Evolutionary conservation across 352 stramenopile genomes (phyloP).

Genomic region (Hyaloperonospora brassicae): DNA sequence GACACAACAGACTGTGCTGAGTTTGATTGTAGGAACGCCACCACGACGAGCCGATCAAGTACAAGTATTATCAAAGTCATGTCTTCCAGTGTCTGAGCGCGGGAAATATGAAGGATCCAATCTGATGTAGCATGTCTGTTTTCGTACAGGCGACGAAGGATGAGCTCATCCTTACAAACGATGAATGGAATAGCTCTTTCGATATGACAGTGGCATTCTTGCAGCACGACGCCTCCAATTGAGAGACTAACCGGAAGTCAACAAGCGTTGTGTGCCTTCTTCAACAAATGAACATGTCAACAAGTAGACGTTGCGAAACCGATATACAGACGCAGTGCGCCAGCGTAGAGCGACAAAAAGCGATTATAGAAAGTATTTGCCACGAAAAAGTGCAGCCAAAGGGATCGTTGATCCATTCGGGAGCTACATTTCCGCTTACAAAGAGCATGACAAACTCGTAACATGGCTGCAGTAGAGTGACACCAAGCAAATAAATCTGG

Average conservation of each 20-base stretch:
- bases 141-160: conserved; percentile 53
- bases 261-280: conserved; percentile 15
- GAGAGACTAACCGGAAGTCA: conserved; percentile 25
- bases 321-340: too few relatives aligned
- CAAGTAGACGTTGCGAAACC: conserved; percentile 28
- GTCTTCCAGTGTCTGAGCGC: background rate
- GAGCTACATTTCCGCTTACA: conserved; percentile 37
- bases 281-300: conserved; percentile 11
- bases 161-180: conserved; percentile 60
- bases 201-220: conserved; percentile 4
- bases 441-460: conserved; percentile 14
- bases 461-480: background rate
- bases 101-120: background rate
- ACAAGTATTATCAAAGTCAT: conserved; percentile 36
- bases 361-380: too few relatives aligned
- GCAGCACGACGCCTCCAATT: conserved; percentile 22
- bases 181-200: conserved; percentile 46
- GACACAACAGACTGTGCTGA: conserved; percentile 37
- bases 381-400: conserved; percentile 17
- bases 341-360: too few relatives aligned
- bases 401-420: conserved; percentile 35
- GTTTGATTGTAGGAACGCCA: conserved; percentile 30
- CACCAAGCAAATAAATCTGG: conserved; percentile 6
- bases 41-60: conserved; percentile 33
- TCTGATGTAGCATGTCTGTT: conserved; percentile 3